Evolutionary conservation across 1,284 basidiomycete genomes (phyloP), one percentile per base, ranked within the genome.

Genomic region (Vanrija humicola): DNA sequence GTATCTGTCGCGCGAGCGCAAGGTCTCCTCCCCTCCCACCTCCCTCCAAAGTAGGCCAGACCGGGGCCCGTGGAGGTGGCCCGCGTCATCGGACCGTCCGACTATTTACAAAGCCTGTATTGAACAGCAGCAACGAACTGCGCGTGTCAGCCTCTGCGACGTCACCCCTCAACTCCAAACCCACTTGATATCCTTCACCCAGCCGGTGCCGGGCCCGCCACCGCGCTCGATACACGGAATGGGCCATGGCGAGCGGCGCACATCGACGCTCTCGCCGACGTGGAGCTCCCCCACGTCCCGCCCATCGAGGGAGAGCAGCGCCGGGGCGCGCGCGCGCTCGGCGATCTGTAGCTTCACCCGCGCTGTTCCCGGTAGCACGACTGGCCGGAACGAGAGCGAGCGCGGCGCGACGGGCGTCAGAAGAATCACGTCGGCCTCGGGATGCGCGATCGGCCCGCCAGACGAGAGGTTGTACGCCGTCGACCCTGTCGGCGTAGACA

Each of bases 381-480:
- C 83, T 0, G 93, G 90, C 12, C 94, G 81, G 76, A 98, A 98
- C 49, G 89, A 92, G 34, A 98, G 79, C 64, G 89, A 93, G 46
- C 94, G 83, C 26, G 94, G 94, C 67, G 90, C 94, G 63, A 98
- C 95, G 6, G 94, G 94, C 0, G 95, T 97, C 21, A 98, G 79
- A 8, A 97, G 86, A 49, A 97, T 81, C 1, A 90, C 88, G 61
- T 89, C 89, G 23, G 95, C 81, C 3, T 89, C 90, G 0, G 94
- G 94, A 66, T 97, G 94, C 0, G 96, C 90, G 63, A 98, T 97
- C 1, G 94, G 94, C 8, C 94, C 94, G 21, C 94, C 94, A 0
- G 93, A 89, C 1, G 92, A 95, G 25, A 97, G 82, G 2, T 93
- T 97, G 76, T 98, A 98, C 4, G 94, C 94, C 1, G 94, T 97